Percentiles rank a stretch among this genome's conserved stretches.
These are phyloP conservation scores for Diaporthe sp. DNA, from an alignment of 2,329 filamentous ascomycete species.

Conservation along the genomic window DNA sequence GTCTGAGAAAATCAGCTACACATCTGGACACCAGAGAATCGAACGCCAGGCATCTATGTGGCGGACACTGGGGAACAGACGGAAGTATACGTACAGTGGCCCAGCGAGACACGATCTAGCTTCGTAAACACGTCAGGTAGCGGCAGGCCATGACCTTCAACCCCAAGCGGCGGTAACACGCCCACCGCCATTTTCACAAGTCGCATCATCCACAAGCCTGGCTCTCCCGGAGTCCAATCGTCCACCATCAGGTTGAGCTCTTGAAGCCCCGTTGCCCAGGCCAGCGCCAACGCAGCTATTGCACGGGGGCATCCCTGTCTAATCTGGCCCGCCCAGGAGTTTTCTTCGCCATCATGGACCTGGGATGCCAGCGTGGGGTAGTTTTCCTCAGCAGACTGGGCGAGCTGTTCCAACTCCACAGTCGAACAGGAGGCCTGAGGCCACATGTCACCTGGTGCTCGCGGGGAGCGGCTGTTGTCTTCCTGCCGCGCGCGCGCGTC, in stretches of 20 bases:
- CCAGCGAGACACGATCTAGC: not conserved
- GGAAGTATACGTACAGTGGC: not conserved
- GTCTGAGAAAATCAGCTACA: not conserved
- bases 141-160: not conserved
- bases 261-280: constrained; percentile 3
- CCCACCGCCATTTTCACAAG: not conserved
- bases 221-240: not conserved
- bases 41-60: not conserved
- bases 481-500: not conserved
- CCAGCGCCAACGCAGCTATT: not conserved
- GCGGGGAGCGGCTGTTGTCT: not conserved
- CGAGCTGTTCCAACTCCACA: not conserved
- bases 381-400: not conserved
- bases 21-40: not conserved
- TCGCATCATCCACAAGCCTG: not conserved
- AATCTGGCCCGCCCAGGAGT: not conserved
- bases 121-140: not conserved
- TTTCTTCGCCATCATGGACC: not conserved
- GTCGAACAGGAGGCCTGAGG: not conserved
- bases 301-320: not conserved
- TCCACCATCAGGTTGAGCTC: not conserved
- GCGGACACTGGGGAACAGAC: not conserved
- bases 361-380: not conserved
- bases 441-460: not conserved
- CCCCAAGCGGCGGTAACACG: too few species aligned